Conservation (phyloP, 352 stramenopile species). For the Phytopythium helicoides region DNA sequence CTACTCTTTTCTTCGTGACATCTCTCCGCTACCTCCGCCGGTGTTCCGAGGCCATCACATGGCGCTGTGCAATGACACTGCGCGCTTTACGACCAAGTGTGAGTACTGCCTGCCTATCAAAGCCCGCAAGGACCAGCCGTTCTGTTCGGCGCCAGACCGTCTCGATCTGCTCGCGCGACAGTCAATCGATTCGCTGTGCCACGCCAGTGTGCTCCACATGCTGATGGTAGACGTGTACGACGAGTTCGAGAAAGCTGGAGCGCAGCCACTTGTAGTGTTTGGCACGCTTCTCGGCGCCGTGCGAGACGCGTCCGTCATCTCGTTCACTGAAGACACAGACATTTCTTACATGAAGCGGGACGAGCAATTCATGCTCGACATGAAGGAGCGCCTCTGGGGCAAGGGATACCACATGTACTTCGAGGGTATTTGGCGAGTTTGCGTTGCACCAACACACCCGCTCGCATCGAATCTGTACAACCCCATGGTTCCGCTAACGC, state of each 20-base stretch:
- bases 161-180: constrained; percentile 16
- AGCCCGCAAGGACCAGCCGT: constrained; percentile 9
- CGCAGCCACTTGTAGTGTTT: constrained; percentile 20
- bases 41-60: constrained; percentile 14
- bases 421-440: constrained; percentile 37
- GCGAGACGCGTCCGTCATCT: constrained; percentile 29
- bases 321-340: constrained; percentile 42
- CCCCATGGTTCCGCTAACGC: constrained; percentile 21
- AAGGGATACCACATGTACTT: constrained; percentile 48
- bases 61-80: constrained; percentile 14
- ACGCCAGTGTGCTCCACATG: constrained; percentile 33
- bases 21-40: constrained; percentile 9
- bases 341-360: too few relatives aligned
- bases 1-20: constrained; percentile 5
- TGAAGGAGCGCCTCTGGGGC: too few relatives aligned
- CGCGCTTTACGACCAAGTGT: neutral
- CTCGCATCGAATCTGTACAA: constrained; percentile 32
- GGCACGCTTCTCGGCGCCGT: constrained; percentile 40
- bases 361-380: too few relatives aligned
- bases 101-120: constrained; percentile 50
- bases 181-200: constrained; percentile 10
- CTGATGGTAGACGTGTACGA: constrained; percentile 35
- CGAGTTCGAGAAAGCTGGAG: constrained; percentile 11
- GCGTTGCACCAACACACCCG: constrained; percentile 38
- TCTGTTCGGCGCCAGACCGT: constrained; percentile 14